These are phyloP conservation scores for Daldinia grandis DNA, from an alignment of 495 filamentous ascomycete genomes.

Conservation along the genomic window DNA sequence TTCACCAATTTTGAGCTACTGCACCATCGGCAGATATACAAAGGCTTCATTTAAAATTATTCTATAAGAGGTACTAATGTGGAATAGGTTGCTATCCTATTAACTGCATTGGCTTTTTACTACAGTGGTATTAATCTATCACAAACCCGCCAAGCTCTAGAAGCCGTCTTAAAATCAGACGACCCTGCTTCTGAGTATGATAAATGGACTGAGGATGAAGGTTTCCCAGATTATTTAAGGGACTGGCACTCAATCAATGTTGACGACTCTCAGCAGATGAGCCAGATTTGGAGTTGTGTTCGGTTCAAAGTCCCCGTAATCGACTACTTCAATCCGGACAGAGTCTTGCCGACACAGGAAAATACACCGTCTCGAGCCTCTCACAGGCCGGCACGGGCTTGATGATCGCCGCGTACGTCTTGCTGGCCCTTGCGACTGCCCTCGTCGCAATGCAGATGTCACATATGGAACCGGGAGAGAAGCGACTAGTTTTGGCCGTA, in stretches of 20 bases:
- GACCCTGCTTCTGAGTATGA: conserved; percentile 61
- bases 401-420: conserved; percentile 44
- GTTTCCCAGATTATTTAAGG: conserved; percentile 53
- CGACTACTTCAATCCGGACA: conserved; percentile 52
- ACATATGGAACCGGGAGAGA: conserved; percentile 45
- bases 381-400: conserved; percentile 42
- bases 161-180: conserved; percentile 57
- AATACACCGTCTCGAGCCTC: conserved; percentile 38
- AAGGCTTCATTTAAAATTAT: background rate
- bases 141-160: conserved; percentile 52
- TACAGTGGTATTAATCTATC: conserved; percentile 52
- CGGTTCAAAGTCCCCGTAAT: conserved; percentile 52
- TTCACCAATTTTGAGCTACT: background rate
- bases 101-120: conserved; percentile 61
- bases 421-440: conserved; percentile 37
- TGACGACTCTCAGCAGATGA: conserved; percentile 55
- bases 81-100: conserved; percentile 55
- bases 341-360: conserved; percentile 14
- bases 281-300: conserved; percentile 52
- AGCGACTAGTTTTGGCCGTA: conserved; percentile 46
- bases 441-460: conserved; percentile 36
- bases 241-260: conserved; percentile 60
- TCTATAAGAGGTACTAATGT: conserved; percentile 2
- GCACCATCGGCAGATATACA: background rate
- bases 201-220: conserved; percentile 50